Evolutionary conservation across 495 filamentous ascomycete genomes (phyloP).

Genomic region (Entonaema liquescens): DNA sequence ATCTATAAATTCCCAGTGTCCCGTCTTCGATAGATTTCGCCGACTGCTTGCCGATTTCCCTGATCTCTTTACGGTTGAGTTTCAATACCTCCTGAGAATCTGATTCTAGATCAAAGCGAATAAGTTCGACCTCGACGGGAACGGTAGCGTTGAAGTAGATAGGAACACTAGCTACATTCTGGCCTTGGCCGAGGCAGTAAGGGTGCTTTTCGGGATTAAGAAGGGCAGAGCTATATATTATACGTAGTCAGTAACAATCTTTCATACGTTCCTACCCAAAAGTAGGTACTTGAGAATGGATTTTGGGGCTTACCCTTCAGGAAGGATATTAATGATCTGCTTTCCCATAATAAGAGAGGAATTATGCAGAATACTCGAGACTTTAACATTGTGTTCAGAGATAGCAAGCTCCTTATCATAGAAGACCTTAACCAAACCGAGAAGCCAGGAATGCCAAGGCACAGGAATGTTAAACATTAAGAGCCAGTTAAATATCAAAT

Average conservation of each 20-base stretch:
- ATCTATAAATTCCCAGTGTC: slow-evolving; percentile 56
- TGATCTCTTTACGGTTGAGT: slow-evolving; percentile 64
- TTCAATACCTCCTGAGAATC: slow-evolving; percentile 79
- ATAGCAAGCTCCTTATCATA: slow-evolving; percentile 93
- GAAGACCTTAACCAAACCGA: slow-evolving; percentile 73
- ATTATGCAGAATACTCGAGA: slow-evolving; percentile 85
- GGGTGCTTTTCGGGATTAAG: slow-evolving; percentile 80
- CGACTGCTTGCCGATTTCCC: slow-evolving; percentile 68
- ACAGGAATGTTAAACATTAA: slow-evolving; percentile 91
- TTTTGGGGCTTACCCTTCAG: slow-evolving; percentile 77
- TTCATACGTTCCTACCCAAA: neutral
- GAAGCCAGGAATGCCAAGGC: slow-evolving; percentile 72
- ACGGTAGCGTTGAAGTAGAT: slow-evolving; percentile 92
- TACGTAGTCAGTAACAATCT: slow-evolving; percentile 29
- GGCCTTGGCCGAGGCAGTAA: slow-evolving; percentile 77
- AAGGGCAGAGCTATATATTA: slow-evolving; percentile 76
- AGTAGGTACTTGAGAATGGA: neutral
- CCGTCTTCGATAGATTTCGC: slow-evolving; percentile 67
- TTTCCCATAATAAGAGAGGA: slow-evolving; percentile 91
- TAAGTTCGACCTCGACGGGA: slow-evolving; percentile 83
- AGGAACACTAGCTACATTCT: slow-evolving; percentile 71
- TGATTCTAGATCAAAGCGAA: slow-evolving; percentile 83
- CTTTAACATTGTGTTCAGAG: slow-evolving; percentile 86
- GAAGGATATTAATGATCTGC: slow-evolving; percentile 95
- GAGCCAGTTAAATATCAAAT: slow-evolving; percentile 77